phyloP scores from a whole-genome alignment of 768 basidiomycete species.

The Amanita jacksonii region DNA sequence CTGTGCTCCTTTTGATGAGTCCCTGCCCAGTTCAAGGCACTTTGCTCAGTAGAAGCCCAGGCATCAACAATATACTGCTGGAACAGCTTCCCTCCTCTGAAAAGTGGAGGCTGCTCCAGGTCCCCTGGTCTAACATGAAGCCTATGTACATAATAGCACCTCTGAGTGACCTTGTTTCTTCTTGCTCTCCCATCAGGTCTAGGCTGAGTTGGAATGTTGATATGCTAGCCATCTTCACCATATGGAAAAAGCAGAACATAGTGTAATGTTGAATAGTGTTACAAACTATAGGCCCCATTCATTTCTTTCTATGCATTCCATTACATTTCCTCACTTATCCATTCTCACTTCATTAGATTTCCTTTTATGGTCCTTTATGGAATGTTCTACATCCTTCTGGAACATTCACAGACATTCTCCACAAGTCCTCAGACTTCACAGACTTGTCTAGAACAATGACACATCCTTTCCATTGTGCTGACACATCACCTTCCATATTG shows the following conservation, averaged over 20 bases:
- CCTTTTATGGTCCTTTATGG: too few relatives aligned
- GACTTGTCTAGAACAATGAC: too few relatives aligned
- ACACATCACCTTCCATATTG: too few relatives aligned
- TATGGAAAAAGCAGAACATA: constrained; percentile 36
- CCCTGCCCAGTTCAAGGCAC: constrained; percentile 22
- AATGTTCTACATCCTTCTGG: too few relatives aligned
- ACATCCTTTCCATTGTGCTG: too few relatives aligned
- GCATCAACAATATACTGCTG: constrained; percentile 36
- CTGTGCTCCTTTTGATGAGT: constrained; percentile 27
- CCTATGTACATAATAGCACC: not conserved
- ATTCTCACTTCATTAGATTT: too few relatives aligned
- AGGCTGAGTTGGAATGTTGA: constrained; percentile 3
- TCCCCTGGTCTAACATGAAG: not conserved
- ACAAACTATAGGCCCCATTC: too few relatives aligned
- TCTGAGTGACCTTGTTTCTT: not conserved
- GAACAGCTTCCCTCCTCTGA: constrained; percentile 29
- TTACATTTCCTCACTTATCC: too few relatives aligned
- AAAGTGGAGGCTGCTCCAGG: constrained; percentile 18
- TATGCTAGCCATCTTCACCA: constrained; percentile 30
- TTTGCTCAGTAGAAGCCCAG: constrained; percentile 36
- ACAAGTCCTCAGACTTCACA: too few relatives aligned
- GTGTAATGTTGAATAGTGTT: constrained; percentile 31
- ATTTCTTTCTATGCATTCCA: too few relatives aligned
- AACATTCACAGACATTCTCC: too few relatives aligned
- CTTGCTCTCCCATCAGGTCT: not conserved